Evolutionary conservation across 2,329 filamentous ascomycete genomes (phyloP), one percentile per base, ranked within the genome.

Genomic region (Fusarium lateritium): DNA sequence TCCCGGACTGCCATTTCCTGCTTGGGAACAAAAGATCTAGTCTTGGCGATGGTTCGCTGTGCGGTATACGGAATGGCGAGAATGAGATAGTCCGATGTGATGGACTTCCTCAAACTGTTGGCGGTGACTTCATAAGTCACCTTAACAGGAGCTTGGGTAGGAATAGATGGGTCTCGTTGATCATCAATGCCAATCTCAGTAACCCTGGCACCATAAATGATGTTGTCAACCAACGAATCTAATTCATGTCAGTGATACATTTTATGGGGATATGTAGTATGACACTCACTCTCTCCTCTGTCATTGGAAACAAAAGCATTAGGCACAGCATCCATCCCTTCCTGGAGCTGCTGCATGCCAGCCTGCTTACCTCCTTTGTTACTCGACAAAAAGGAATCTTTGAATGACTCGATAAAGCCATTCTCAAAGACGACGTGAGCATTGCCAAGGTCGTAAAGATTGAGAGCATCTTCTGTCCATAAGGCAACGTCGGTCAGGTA

Each of bases 341-440:
- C 1, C 6, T 57, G 47, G 0, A 57, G 38, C 11, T 57, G 39
- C 1, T 31, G 1, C 55, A 57, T 44, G 0, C 46, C 31, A 2
- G 46, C 33, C 3, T 53, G 22, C 0, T 14, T 7, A 0, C 33
- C 46, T 1, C 39, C 31, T 0, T 57, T 26, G 4, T 53, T 57
- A 0, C 55, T 57, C 0, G 46, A 57, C 15, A 57, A 2, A 22
- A 57, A 57, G 0, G 38, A 47, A 5, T 53, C 55, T 6, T 57
- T 44, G 22, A 57, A 57, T 0, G 38, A 43, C 5, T 57, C 38
- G 1, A 57, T 44, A 5, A 57, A 57, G 0, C 46, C 46, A 2
- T 57, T 57, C 7, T 57, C 55, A 2, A 57, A 57, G 2, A 57
- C 46, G 0, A 44, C 55, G 8, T 57, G 55, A 6, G 55, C 38